Evolutionary conservation across 768 basidiomycete genomes (phyloP).

Genomic region (Steccherinum ochraceum): DNA sequence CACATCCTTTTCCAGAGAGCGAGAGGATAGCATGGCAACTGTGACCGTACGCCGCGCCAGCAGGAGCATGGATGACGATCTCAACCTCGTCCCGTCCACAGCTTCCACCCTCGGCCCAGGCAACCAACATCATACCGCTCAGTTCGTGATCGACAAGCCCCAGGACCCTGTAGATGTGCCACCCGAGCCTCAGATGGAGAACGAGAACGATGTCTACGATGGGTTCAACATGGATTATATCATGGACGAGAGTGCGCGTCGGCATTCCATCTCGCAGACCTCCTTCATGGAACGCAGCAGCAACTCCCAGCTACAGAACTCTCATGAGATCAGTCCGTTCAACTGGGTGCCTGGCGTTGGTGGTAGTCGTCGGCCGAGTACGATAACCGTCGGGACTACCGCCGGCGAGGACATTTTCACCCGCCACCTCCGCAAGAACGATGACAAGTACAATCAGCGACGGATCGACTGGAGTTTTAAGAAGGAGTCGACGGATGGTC

Average conservation of each 20-base stretch:
- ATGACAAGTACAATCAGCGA: slow-evolving; percentile 37
- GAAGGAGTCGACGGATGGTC: slow-evolving; percentile 41
- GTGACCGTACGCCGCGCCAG: slow-evolving; percentile 46
- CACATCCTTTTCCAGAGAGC: slow-evolving; percentile 27
- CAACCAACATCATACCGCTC: background rate
- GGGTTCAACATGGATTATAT: slow-evolving; percentile 44
- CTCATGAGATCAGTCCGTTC: background rate
- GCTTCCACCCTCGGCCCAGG: background rate
- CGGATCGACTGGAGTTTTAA: slow-evolving; percentile 52
- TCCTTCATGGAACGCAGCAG: background rate
- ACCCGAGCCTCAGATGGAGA: slow-evolving; percentile 1
- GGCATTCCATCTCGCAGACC: slow-evolving; percentile 10
- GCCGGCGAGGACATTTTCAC: slow-evolving; percentile 34
- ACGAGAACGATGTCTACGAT: slow-evolving; percentile 18
- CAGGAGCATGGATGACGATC: slow-evolving; percentile 51
- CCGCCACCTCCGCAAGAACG: slow-evolving; percentile 28
- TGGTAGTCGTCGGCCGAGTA: slow-evolving; percentile 26
- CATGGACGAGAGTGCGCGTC: slow-evolving; percentile 26
- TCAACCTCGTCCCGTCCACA: background rate
- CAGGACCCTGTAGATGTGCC: background rate
- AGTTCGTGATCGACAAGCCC: background rate
- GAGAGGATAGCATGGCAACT: slow-evolving; percentile 54
- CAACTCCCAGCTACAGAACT: background rate
- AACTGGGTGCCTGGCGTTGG: slow-evolving; percentile 6
- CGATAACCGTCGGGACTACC: slow-evolving; percentile 24